Evolutionary conservation across 495 filamentous ascomycete genomes (phyloP).

Genomic region (Baudoinia panamericana): DNA sequence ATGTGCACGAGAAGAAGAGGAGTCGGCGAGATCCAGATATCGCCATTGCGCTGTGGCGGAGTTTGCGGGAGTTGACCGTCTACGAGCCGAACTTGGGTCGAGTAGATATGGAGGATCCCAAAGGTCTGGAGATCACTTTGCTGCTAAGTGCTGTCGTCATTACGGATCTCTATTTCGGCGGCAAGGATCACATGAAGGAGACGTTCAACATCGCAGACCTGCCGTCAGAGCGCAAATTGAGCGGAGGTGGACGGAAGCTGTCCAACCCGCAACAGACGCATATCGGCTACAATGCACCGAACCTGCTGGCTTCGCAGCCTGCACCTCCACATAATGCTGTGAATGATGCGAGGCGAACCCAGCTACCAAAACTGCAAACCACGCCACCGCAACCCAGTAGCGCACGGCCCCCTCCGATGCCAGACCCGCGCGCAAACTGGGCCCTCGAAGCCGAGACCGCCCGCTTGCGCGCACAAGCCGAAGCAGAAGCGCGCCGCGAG

Average conservation of each 20-base stretch:
- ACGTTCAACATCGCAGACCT: conserved; percentile 62
- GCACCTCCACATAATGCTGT: conserved; percentile 7
- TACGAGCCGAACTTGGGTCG: conserved; percentile 86
- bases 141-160: conserved; percentile 75
- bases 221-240: conserved; percentile 9
- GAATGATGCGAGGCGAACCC: conserved; percentile 18
- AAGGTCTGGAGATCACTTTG: conserved; percentile 80
- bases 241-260: conserved; percentile 16
- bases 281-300: conserved; percentile 7
- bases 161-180: conserved; percentile 65
- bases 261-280: conserved; percentile 12
- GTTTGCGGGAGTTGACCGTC: conserved; percentile 59
- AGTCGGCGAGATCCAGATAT: conserved; percentile 80
- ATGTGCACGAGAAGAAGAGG: conserved; percentile 50
- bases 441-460: conserved; percentile 52
- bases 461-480: conserved; percentile 44
- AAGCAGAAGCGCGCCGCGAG: conserved; percentile 20
- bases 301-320: conserved; percentile 11
- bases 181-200: conserved; percentile 40
- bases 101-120: conserved; percentile 87
- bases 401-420: conserved; percentile 18
- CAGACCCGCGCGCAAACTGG: conserved; percentile 43
- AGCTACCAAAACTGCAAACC: conserved; percentile 23
- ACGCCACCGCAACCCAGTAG: conserved; percentile 3
- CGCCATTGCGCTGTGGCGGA: conserved; percentile 66